phyloP scores from a whole-genome alignment of 768 basidiomycete species.

The Dioszegia aurantiaca region DNA sequence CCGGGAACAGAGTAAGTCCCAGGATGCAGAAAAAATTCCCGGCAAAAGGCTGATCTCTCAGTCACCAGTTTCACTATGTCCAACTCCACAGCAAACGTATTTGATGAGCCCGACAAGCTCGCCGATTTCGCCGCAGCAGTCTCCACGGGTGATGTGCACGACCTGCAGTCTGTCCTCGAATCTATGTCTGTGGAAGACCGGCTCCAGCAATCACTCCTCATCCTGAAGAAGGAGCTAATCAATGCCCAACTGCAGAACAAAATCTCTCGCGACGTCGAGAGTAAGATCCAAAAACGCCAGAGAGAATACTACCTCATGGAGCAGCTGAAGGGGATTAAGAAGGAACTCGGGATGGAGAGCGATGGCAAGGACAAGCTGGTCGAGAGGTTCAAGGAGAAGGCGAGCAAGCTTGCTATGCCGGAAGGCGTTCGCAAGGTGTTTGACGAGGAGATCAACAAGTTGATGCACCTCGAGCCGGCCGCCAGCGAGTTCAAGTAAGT shows the following conservation, averaged over 20 bases:
- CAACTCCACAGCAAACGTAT: constrained; percentile 86
- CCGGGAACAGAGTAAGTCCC: constrained; percentile 72
- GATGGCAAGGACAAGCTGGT: constrained; percentile 93
- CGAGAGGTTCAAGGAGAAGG: constrained; percentile 85
- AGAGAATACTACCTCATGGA: constrained; percentile 96
- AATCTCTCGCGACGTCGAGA: constrained; percentile 86
- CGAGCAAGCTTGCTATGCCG: constrained; percentile 78
- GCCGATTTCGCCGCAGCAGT: constrained; percentile 97
- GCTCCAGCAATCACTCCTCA: constrained; percentile 80
- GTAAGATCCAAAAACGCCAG: constrained; percentile 90
- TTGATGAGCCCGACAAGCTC: constrained; percentile 94
- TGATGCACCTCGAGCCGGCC: constrained; percentile 82
- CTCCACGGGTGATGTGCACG: constrained; percentile 83
- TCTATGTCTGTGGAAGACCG: constrained; percentile 80
- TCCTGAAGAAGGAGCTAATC: constrained; percentile 96
- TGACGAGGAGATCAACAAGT: constrained; percentile 89
- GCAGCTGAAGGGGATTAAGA: constrained; percentile 93
- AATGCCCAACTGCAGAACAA: constrained; percentile 93
- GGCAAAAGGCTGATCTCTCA: constrained; percentile 15
- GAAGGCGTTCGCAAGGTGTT: constrained; percentile 87
- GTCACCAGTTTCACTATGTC: constrained; percentile 91
- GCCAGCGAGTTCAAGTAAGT: constrained; percentile 77
- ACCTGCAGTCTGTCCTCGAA: constrained; percentile 91
- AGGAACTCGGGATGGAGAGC: constrained; percentile 89
- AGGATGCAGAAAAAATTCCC: not conserved